Percentiles rank a stretch among this genome's conserved stretches.
Evolutionary conservation across 257 asterid species (phyloP).

Genomic region (Solanum corneliomulleri): DNA sequence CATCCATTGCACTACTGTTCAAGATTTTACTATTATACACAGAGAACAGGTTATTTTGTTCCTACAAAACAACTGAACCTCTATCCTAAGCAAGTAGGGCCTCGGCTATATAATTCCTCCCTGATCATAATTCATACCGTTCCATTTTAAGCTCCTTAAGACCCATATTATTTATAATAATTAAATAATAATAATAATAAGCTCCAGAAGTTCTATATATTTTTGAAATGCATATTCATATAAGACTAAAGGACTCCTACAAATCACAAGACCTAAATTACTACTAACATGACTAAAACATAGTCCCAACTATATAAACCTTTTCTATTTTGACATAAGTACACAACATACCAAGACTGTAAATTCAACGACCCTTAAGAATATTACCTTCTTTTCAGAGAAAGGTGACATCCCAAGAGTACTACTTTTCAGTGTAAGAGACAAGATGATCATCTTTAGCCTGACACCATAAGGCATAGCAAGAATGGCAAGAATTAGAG

Average conservation of each 20-base stretch:
- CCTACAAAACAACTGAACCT: neutral
- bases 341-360: neutral
- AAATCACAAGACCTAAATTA: neutral
- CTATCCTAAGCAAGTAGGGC: neutral
- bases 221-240: neutral
- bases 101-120: neutral
- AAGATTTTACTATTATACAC: neutral
- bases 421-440: neutral
- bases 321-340: neutral
- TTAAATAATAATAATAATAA: neutral
- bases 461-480: neutral
- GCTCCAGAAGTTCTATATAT: neutral
- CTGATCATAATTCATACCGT: neutral
- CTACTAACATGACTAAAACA: neutral
- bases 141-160: neutral
- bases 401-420: neutral
- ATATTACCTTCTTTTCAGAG: neutral
- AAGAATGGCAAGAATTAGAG: neutral
- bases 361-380: neutral
- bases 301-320: neutral
- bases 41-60: neutral
- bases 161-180: neutral
- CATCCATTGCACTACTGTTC: neutral
- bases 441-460: neutral
- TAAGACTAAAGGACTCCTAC: neutral